A percentile compares a stretch with the other conserved stretches of the same genome.
phyloP scores from a whole-genome alignment of 495 filamentous ascomycete species.

The Corynascus novoguineensis region DNA sequence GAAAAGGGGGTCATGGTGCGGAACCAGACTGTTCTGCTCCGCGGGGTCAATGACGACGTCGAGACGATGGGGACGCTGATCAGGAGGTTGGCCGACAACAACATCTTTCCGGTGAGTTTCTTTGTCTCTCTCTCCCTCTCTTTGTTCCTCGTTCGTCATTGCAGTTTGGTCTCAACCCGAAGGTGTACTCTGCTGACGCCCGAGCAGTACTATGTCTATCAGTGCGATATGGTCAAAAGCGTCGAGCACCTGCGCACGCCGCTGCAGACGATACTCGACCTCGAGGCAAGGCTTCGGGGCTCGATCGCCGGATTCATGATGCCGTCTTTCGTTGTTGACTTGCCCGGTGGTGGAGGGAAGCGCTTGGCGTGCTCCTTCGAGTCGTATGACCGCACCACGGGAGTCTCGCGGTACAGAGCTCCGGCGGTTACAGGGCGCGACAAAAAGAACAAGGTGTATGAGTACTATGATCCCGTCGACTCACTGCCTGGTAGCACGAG shows the following conservation, averaged over 20 bases:
- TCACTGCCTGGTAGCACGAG: not conserved
- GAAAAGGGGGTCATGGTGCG: slow-evolving; percentile 47
- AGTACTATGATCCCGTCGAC: slow-evolving; percentile 51
- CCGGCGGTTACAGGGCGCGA: slow-evolving; percentile 45
- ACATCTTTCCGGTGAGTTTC: slow-evolving; percentile 47
- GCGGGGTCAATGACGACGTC: slow-evolving; percentile 50
- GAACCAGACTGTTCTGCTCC: slow-evolving; percentile 50
- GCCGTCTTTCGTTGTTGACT: slow-evolving; percentile 55
- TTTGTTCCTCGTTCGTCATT: too few relatives aligned
- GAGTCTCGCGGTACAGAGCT: slow-evolving; percentile 48
- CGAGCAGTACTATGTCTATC: slow-evolving; percentile 53
- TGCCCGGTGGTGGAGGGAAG: slow-evolving; percentile 58
- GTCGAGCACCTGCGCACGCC: slow-evolving; percentile 58
- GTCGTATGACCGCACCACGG: slow-evolving; percentile 46
- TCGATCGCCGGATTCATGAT: slow-evolving; percentile 56
- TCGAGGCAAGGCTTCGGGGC: slow-evolving; percentile 50
- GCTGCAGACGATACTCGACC: slow-evolving; percentile 49
- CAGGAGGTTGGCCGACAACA: slow-evolving; percentile 47
- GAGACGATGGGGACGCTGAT: slow-evolving; percentile 50
- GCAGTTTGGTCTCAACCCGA: too few relatives aligned
- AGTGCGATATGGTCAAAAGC: slow-evolving; percentile 52
- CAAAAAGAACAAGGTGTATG: slow-evolving; percentile 46
- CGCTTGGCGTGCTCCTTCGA: slow-evolving; percentile 47
- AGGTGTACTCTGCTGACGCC: slow-evolving; percentile 4
- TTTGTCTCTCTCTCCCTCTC: not conserved